Conservation (phyloP, 345 rosid genomes). For the Isatis tinctoria region DNA sequence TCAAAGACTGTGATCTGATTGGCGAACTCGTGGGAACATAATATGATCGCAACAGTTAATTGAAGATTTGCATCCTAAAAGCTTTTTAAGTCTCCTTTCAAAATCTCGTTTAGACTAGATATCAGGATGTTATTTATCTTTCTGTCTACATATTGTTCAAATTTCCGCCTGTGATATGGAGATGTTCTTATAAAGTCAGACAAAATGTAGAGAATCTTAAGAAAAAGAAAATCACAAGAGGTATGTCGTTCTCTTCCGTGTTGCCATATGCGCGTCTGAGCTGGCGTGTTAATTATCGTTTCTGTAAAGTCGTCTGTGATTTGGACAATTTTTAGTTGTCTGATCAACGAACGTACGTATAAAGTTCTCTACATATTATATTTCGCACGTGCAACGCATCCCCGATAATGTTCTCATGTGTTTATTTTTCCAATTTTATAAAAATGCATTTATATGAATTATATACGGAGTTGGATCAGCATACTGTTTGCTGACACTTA, state of each 20-base stretch:
- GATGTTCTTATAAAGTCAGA: slow-evolving; percentile 7
- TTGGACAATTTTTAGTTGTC: neutral
- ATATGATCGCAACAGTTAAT: neutral
- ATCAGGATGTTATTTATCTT: neutral
- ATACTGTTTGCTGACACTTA: neutral
- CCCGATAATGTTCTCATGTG: neutral
- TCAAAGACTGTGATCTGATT: neutral
- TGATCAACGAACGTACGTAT: slow-evolving; percentile 1
- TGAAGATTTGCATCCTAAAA: neutral
- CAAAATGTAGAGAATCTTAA: neutral
- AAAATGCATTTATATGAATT: neutral
- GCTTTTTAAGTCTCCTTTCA: neutral
- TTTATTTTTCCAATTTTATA: neutral
- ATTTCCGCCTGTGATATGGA: neutral
- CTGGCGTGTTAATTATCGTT: neutral
- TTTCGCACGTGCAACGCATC: slow-evolving; percentile 7
- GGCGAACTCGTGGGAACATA: neutral
- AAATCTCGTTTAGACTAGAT: neutral
- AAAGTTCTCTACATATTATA: neutral
- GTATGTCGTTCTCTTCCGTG: neutral
- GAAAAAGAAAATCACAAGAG: neutral
- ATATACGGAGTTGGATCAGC: neutral
- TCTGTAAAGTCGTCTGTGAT: neutral
- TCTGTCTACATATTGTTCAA: neutral
- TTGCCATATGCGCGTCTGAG: slow-evolving; percentile 7